Conservation (phyloP, 2,329 filamentous ascomycete species). For the Corinectria fuckeliana region DNA sequence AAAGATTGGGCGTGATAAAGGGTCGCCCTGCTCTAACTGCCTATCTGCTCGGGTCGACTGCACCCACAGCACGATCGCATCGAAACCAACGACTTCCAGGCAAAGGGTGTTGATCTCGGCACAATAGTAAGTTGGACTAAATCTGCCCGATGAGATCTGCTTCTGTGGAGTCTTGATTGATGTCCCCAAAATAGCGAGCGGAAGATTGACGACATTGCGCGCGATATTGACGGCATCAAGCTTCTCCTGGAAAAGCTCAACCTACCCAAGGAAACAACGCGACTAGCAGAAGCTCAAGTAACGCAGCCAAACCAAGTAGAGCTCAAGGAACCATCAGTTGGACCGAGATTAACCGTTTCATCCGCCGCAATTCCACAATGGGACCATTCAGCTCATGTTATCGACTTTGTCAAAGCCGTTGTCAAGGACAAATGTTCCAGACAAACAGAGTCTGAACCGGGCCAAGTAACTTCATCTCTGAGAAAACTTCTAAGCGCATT, state of each 20-base stretch:
- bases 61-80: conserved; percentile 40
- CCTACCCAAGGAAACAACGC: neutral
- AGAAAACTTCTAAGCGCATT: conserved; percentile 14
- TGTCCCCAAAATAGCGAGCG: conserved; percentile 42
- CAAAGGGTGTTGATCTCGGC: conserved; percentile 46
- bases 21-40: conserved; percentile 41
- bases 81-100: conserved; percentile 35
- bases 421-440: conserved; percentile 1
- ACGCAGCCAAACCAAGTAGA: neutral
- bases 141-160: accelerated
- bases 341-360: neutral
- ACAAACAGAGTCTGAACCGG: neutral
- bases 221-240: conserved; percentile 44
- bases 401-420: conserved; percentile 43
- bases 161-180: too few relatives aligned
- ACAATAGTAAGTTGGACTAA: conserved; percentile 41
- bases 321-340: neutral
- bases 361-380: conserved; percentile 19
- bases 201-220: conserved; percentile 46
- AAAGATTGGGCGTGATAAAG: conserved; percentile 31
- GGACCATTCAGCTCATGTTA: conserved; percentile 45
- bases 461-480: conserved; percentile 15
- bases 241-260: conserved; percentile 29
- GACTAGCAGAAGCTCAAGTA: neutral
- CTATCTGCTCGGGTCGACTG: conserved; percentile 41